These are phyloP conservation scores for Euphorbia corollata DNA, from an alignment of 441 rosid genomes.

Conservation along the genomic window DNA sequence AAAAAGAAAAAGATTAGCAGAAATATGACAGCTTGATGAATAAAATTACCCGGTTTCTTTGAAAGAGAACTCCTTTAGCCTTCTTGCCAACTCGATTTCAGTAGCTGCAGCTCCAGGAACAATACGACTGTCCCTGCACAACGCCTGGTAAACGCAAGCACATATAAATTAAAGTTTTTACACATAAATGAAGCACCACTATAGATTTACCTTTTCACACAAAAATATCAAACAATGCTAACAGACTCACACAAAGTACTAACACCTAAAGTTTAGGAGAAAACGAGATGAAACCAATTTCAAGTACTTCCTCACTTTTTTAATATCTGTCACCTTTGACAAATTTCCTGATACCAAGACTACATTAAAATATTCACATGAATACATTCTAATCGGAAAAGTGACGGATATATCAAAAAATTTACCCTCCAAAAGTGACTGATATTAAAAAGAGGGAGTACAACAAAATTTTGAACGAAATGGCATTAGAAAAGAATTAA, in stretches of 20 bases:
- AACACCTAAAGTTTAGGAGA: neutral
- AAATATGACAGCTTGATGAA: neutral
- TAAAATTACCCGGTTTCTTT: slow-evolving; percentile 81
- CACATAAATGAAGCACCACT: neutral
- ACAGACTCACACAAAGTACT: neutral
- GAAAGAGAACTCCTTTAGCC: slow-evolving; percentile 83
- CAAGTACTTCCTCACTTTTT: neutral
- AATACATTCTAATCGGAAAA: too few relatives aligned
- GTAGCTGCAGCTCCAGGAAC: slow-evolving; percentile 98
- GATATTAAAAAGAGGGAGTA: too few relatives aligned
- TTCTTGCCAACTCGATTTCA: slow-evolving; percentile 95
- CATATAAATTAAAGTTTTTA: neutral
- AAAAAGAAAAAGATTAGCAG: neutral
- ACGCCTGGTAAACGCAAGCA: slow-evolving; percentile 48
- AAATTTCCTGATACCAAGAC: too few relatives aligned
- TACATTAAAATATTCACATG: too few relatives aligned
- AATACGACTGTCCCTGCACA: slow-evolving; percentile 94
- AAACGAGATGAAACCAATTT: neutral
- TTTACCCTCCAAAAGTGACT: too few relatives aligned
- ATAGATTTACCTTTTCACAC: neutral
- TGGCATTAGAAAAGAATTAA: neutral
- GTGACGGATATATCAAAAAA: too few relatives aligned
- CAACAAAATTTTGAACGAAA: neutral
- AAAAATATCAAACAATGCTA: neutral
- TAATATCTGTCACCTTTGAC: too few relatives aligned